Conservation (phyloP, 495 filamentous ascomycete species). For the Penicillium ochrochloron region DNA sequence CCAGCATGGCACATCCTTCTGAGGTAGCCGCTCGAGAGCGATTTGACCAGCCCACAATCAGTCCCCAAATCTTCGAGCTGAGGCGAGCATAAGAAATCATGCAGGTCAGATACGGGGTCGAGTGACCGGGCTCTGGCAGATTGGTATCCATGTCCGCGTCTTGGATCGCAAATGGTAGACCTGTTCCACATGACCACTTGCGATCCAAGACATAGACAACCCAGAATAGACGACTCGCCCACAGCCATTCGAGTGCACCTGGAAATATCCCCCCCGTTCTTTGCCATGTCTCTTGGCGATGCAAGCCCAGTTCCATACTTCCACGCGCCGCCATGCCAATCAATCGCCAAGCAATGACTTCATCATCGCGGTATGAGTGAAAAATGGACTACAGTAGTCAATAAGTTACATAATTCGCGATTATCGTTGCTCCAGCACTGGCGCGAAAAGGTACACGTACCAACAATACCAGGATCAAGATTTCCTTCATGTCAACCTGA, state of each 20-base stretch:
- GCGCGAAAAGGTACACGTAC: conserved; percentile 42
- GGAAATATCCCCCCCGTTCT: conserved; percentile 58
- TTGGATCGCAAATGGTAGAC: conserved; percentile 76
- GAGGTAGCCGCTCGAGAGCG: conserved; percentile 53
- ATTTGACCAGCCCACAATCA: conserved; percentile 52
- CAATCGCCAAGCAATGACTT: conserved; percentile 76
- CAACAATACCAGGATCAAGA: conserved; percentile 71
- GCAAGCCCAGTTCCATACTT: conserved; percentile 77
- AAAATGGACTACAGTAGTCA: conserved; percentile 66
- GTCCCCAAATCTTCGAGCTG: conserved; percentile 75
- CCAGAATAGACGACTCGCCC: conserved; percentile 77
- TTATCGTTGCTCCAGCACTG: background rate
- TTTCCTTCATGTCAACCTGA: conserved; percentile 65
- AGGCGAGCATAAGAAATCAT: conserved; percentile 73
- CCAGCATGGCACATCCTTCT: conserved; percentile 70
- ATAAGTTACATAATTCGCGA: background rate
- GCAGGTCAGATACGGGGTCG: conserved; percentile 44
- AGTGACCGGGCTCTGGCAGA: conserved; percentile 64
- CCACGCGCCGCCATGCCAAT: conserved; percentile 73
- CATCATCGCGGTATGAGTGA: conserved; percentile 78
- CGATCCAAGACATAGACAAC: conserved; percentile 78
- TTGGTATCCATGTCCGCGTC: conserved; percentile 81
- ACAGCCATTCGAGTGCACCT: conserved; percentile 63
- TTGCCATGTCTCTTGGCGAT: conserved; percentile 71
- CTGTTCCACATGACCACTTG: conserved; percentile 79